Percentiles rank a stretch among this genome's conserved stretches.
These are phyloP conservation scores for Panaeolus cyanescens DNA, from an alignment of 768 basidiomycete species.

Conservation along the genomic window DNA sequence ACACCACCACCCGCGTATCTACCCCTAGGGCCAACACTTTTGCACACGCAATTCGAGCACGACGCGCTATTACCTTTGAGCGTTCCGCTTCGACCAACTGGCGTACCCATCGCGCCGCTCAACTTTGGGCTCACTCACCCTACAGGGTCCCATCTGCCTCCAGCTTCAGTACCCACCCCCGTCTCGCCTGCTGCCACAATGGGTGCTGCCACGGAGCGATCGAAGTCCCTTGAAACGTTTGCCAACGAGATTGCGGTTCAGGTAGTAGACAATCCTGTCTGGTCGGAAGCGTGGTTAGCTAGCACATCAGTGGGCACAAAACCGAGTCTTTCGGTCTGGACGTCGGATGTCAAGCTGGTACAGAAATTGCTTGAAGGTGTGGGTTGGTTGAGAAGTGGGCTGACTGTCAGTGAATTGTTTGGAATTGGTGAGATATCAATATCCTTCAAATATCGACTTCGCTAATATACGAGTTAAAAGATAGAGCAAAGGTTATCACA, in stretches of 20 bases:
- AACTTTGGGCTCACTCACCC: conserved; percentile 29
- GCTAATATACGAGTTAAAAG: background rate
- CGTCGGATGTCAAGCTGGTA: conserved; percentile 52
- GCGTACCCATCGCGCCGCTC: conserved; percentile 48
- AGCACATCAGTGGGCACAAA: conserved; percentile 26
- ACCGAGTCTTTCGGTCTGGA: conserved; percentile 49
- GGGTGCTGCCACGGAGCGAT: conserved; percentile 64
- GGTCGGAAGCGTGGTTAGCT: conserved; percentile 68
- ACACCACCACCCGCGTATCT: conserved; percentile 76
- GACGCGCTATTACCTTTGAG: conserved; percentile 60
- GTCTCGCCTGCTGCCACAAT: conserved; percentile 79
- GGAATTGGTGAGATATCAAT: conserved; percentile 28
- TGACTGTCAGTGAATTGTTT: conserved; percentile 48
- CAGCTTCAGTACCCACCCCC: conserved; percentile 69
- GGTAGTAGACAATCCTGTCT: conserved; percentile 70
- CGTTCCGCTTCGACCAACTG: conserved; percentile 61
- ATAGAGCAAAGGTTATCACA: conserved; percentile 14
- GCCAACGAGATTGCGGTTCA: conserved; percentile 66
- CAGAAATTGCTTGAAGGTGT: conserved; percentile 43
- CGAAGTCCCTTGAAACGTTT: conserved; percentile 67
- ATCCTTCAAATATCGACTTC: conserved; percentile 9
- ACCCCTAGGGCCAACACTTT: conserved; percentile 66
- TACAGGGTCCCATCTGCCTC: conserved; percentile 22
- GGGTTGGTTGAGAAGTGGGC: conserved; percentile 35
- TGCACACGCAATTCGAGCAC: conserved; percentile 73